Evolutionary conservation across 164 flowering plant genomes (phyloP), one percentile per base, ranked within the genome.

Genomic region (Kalanchoe fedtschenkoi): DNA sequence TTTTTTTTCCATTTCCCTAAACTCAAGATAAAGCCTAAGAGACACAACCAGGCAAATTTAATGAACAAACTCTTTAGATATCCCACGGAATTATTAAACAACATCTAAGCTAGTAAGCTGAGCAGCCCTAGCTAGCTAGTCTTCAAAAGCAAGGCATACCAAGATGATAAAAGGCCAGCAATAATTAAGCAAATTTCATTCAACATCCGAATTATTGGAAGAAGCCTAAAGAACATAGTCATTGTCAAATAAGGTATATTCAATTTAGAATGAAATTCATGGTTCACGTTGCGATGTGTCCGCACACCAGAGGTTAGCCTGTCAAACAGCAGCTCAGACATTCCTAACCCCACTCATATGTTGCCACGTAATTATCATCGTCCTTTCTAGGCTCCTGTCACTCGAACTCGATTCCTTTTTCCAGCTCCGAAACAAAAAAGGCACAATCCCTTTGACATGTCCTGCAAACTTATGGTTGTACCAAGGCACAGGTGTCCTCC

Each of bases 381-480:
- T 24, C 14, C 54, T 5, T 47, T 5, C 28, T 21, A 47, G 54
- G 21, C 29, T 47, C 21, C 1, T 21, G 26, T 21, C 29, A 47
- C 10, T 22, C 28, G 8, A 21, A 4, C 51, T n/a, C 19, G 1
- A 5, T 13, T 24, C 9, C 54, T 47, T 16, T 47, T 47, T 47
- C 28, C 29, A 22, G 28, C 29, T 24, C 22, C 9, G 10, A 11
- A 24, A 47, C 9, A 1, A 47, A 47, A 47, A 44, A 42, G 3
- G 5, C 13, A 22, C 30, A 47, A 13, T 47, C 29, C 21, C 21
- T 47, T 47, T 26, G 29, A 47, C 54, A 21, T 47, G 54, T 47
- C 54, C 54, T 47, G 22, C 30, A 47, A 47, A 22, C 54, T 47
- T 47, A 47, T 47, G 54, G 54, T 47, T 47, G 53, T 26, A 46